Evolutionary conservation across 331 rosid genomes (phyloP).

Genomic region (Arachis monticola): DNA sequence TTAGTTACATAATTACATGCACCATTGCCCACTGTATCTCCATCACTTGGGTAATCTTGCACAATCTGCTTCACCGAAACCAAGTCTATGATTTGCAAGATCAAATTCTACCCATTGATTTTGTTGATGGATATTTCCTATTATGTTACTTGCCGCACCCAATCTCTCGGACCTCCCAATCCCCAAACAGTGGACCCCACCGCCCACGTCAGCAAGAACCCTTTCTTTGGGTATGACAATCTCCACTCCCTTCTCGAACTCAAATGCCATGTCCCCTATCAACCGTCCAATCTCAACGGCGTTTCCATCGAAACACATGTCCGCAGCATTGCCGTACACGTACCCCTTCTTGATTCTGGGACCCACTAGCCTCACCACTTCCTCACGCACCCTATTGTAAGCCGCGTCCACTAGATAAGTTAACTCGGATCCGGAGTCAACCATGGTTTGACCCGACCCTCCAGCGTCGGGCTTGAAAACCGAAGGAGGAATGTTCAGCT

Average conservation of each 20-base stretch:
- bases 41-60: constrained; percentile 39
- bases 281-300: constrained; percentile 57
- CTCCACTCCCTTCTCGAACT: constrained; percentile 78
- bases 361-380: constrained; percentile 61
- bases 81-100: constrained; percentile 59
- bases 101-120: constrained; percentile 92
- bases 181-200: constrained; percentile 77
- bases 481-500: constrained; percentile 44
- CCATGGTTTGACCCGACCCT: constrained; percentile 94
- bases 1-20: neutral
- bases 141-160: constrained; percentile 73
- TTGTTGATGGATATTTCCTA: constrained; percentile 84
- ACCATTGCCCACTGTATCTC: neutral
- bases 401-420: constrained; percentile 78
- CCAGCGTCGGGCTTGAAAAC: constrained; percentile 65
- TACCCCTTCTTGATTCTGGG: constrained; percentile 65
- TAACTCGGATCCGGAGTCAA: constrained; percentile 88
- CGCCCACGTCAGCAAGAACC: constrained; percentile 66
- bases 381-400: constrained; percentile 59
- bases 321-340: constrained; percentile 62
- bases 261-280: constrained; percentile 69
- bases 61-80: constrained; percentile 82
- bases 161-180: constrained; percentile 77
- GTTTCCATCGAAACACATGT: constrained; percentile 69
- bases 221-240: constrained; percentile 57